Conservation (phyloP, 257 asterid genomes). For the Galeopsis tetrahit region DNA sequence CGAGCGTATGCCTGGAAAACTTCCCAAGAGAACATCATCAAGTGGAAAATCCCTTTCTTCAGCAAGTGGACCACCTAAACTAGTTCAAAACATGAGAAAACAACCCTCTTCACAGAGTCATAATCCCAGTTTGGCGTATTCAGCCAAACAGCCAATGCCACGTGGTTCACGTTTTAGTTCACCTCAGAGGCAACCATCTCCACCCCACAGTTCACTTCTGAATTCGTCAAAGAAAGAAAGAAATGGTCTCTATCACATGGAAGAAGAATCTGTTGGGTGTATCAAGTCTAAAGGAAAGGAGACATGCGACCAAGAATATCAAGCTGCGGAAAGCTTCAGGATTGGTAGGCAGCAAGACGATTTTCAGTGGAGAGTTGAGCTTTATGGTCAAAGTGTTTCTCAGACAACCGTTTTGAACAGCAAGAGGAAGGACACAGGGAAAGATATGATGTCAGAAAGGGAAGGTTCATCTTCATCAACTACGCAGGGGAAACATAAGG, state of each 20-base stretch:
- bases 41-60: conserved; percentile 41
- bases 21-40: conserved; percentile 46
- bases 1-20: conserved; percentile 67
- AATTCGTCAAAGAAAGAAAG: conserved; percentile 37
- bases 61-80: conserved; percentile 47
- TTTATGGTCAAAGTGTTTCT: conserved; percentile 36
- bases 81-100: conserved; percentile 44
- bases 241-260: conserved; percentile 29
- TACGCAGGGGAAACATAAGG: conserved; percentile 37
- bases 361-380: conserved; percentile 38
- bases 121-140: conserved; percentile 37
- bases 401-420: conserved; percentile 38
- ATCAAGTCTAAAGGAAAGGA: conserved; percentile 47
- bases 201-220: conserved; percentile 36
- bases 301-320: conserved; percentile 40
- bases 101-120: conserved; percentile 34
- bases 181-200: conserved; percentile 40
- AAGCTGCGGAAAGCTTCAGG: conserved; percentile 39
- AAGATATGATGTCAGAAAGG: conserved; percentile 37
- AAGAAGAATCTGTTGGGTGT: conserved; percentile 38
- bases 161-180: conserved; percentile 41
- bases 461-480: conserved; percentile 41
- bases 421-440: conserved; percentile 42
- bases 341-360: conserved; percentile 45
- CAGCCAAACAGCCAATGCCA: conserved; percentile 36